Evolutionary conservation across 1,139 yeast species (phyloP), one percentile per base, ranked within the genome.

Genomic region (Magnusiomyces tetraspermus): DNA sequence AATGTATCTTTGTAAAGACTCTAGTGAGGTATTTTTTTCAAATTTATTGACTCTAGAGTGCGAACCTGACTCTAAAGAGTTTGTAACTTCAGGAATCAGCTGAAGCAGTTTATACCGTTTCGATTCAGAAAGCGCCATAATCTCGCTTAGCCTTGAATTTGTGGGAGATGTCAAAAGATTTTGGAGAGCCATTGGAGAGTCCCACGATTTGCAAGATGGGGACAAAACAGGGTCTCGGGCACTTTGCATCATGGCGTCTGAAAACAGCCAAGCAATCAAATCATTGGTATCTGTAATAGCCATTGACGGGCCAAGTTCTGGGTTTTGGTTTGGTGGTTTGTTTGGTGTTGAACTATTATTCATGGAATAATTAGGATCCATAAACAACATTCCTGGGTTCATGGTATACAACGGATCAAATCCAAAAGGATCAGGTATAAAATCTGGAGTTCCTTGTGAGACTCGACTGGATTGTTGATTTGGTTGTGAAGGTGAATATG

Each of bases 161-260:
- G 66, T 53, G 53, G 72, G 59, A 60, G 71, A 76, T 55, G 63
- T 70, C 54, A 57, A 69, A 63, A 56, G 68, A 58, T 55, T 69
- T 60, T 53, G 74, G 61, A 64, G 65, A 59, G 66, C 71, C 67
- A 59, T 64, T 50, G 67, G 76, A 61, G 61, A 72, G 55, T 67
- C 70, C 13, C 47, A 49, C 1, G 54, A n/a, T n/a, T n/a, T n/a
- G n/a, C n/a, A n/a, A n/a, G n/a, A 57, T 23, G 66, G 67, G 4
- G 68, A 62, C 19, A 62, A 53, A 37, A 63, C 55, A 3, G 65
- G 63, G 38, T 65, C 69, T 17, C 64, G 56, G n/a, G 61, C 61
- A 47, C 60, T 62, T 3, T 67, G 61, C 47, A 65, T 53, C 58
- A 63, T 57, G 19, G 67, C 67, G 40, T 67, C 71, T 1, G 71